Base-by-base conservation (phyloP, 768 basidiomycete species). In the Sarcomyxa edulis region DNA sequence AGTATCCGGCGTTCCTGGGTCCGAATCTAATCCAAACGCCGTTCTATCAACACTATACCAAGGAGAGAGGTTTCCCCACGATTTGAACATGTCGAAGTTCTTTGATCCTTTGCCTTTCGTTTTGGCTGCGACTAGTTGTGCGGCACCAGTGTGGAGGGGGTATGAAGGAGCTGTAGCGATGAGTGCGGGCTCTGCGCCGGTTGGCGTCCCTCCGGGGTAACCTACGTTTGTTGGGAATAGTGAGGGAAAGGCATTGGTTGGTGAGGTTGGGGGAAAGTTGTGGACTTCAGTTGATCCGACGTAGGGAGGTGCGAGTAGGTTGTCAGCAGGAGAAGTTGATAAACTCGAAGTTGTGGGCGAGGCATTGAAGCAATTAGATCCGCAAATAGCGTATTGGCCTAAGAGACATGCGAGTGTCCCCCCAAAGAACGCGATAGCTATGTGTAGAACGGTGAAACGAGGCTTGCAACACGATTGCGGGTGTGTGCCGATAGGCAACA, bases 51-150 rank as follows among this genome's bases (percentile, higher is more conserved):
- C 78, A 46, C 81, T 86, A 55, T 82, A 91, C 89, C 89, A 92
- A 8, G 89, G 89, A 1, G 83, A 82, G 28, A 89, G 56, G 51
- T 90, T 91, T 1, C 89, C 89, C 89, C 89, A 92, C 29, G 76
- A 72, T 54, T 69, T 74, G 60, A 90, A 78, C 30, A 91, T 50
- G 51, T 83, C 74, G 47, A 87, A 90, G 7, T 64, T 23, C 60
- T 57, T 18, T 48, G 51, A 32, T 52, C 56, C 18, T 52, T 53
- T 29, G 40, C 49, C 34, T 53, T 51, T 37, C 29, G 37, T 47
- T 52, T 37, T 38, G 42, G 84, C 80, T n/a, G 57, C 58, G 21
- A 87, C 66, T 31, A 89, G 73, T 32, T 78, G 68, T 3, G 81
- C 67, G 2, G 79, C 78, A 7, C 78, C 84, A 0, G 80, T 77